Evolutionary conservation across 345 rosid genomes (phyloP).

Genomic region (Stellera chamaejasme): DNA sequence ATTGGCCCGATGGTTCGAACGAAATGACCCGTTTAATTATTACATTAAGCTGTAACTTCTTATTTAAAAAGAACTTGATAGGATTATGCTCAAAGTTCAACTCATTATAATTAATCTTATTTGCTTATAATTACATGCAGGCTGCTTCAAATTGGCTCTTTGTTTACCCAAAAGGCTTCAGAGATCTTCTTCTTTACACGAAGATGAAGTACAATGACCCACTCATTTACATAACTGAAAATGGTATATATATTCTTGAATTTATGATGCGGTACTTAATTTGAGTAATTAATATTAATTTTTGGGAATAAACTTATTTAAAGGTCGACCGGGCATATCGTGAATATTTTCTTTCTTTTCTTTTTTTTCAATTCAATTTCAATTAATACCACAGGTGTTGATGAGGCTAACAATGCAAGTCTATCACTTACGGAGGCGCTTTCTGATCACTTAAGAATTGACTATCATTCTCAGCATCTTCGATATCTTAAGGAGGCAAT

Average conservation of each 20-base stretch:
- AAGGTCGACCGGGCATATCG: not conserved
- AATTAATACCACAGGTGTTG: constrained; percentile 8
- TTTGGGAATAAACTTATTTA: not conserved
- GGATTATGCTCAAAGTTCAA: too few relatives aligned
- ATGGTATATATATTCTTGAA: constrained; percentile 6
- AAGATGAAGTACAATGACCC: constrained; percentile 25
- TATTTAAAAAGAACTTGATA: too few relatives aligned
- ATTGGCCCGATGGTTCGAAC: constrained; percentile 13
- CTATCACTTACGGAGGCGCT: constrained; percentile 14
- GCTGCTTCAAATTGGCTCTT: constrained; percentile 11
- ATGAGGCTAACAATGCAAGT: constrained; percentile 11
- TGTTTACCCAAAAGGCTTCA: constrained; percentile 18
- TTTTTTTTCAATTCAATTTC: not conserved
- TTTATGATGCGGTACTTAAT: not conserved
- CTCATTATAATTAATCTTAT: too few relatives aligned
- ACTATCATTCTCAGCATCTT: constrained; percentile 18
- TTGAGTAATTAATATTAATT: not conserved
- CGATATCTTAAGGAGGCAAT: constrained; percentile 17
- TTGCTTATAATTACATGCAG: not conserved
- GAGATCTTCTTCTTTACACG: constrained; percentile 9
- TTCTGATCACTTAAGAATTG: constrained; percentile 16
- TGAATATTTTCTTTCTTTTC: too few relatives aligned
- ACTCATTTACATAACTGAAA: constrained; percentile 31
- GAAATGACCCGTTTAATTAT: not conserved
- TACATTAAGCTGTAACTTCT: not conserved